Conservation (phyloP, 805 yeast genomes). For the Ogataea polymorpha region DNA sequence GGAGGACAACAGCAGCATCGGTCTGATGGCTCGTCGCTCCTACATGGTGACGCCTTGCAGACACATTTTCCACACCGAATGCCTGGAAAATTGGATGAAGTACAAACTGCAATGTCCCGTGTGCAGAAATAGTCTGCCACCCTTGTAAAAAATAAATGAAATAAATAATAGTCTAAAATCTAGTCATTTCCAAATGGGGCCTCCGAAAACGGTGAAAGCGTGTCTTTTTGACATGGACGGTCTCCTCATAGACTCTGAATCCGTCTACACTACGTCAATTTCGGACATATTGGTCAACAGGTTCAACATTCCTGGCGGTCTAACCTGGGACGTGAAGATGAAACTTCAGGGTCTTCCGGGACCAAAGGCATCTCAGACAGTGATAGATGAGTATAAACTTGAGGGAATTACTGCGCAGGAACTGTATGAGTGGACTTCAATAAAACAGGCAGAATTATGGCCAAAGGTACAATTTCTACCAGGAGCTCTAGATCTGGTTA, state of each 20-base stretch:
- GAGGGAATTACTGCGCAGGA: constrained; percentile 64
- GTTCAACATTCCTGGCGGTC: constrained; percentile 61
- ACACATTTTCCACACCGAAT: constrained; percentile 86
- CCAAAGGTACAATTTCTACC: constrained; percentile 64
- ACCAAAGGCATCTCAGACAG: constrained; percentile 58
- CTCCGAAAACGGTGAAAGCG: constrained; percentile 23
- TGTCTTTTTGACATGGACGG: constrained; percentile 85
- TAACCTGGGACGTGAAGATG: constrained; percentile 88
- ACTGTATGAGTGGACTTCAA: constrained; percentile 48
- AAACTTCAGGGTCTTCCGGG: constrained; percentile 92
- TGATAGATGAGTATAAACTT: constrained; percentile 66
- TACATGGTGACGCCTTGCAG: constrained; percentile 90
- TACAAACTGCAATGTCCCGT: constrained; percentile 92
- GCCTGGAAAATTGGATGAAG: constrained; percentile 91
- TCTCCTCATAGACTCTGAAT: constrained; percentile 86
- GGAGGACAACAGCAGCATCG: constrained; percentile 18
- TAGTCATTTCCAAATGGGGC: constrained; percentile 2
- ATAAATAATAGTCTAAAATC: background rate
- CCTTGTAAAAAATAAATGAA: constrained; percentile 41
- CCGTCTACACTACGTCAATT: constrained; percentile 77
- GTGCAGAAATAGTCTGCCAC: constrained; percentile 83
- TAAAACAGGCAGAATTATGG: constrained; percentile 61
- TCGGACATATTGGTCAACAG: constrained; percentile 56
- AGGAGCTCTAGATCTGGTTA: constrained; percentile 74
- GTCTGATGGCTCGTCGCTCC: constrained; percentile 35